Conservation (phyloP, 331 rosid genomes). For the Pyracantha coccinea region DNA sequence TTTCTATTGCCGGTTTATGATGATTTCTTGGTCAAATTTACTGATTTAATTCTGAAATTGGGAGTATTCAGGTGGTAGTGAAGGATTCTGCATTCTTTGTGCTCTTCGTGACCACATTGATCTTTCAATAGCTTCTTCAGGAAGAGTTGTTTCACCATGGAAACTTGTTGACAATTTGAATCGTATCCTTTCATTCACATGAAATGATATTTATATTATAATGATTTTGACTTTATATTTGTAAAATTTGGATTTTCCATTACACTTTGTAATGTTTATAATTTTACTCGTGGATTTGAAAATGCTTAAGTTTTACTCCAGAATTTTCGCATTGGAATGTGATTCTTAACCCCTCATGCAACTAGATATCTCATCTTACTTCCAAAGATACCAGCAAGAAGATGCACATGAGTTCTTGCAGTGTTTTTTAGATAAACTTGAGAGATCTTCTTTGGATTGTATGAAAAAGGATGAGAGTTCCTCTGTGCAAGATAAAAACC, state of each 20-base stretch:
- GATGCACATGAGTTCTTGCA: constrained; percentile 96
- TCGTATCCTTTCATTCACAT: constrained; percentile 56
- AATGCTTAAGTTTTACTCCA: not conserved
- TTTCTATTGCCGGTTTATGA: not conserved
- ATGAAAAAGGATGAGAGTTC: constrained; percentile 11
- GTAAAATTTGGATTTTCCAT: not conserved
- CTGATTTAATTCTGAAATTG: not conserved
- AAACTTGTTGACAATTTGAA: constrained; percentile 55
- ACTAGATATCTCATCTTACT: constrained; percentile 57
- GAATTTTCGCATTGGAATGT: constrained; percentile 16
- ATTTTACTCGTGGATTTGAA: not conserved
- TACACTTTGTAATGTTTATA: not conserved
- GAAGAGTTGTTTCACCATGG: constrained; percentile 43
- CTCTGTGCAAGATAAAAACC: constrained; percentile 31
- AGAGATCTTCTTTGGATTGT: constrained; percentile 33
- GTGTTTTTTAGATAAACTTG: constrained; percentile 71
- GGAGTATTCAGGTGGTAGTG: constrained; percentile 41
- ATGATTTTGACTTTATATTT: not conserved
- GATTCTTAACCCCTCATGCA: constrained; percentile 30
- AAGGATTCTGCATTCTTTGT: constrained; percentile 62
- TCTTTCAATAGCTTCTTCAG: constrained; percentile 37
- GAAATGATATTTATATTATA: not conserved
- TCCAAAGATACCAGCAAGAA: constrained; percentile 68
- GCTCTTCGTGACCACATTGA: constrained; percentile 45
- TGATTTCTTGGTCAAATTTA: not conserved